Evolutionary conservation across 352 stramenopile genomes (phyloP).

Genomic region (Thraustochytrium striatum): DNA sequence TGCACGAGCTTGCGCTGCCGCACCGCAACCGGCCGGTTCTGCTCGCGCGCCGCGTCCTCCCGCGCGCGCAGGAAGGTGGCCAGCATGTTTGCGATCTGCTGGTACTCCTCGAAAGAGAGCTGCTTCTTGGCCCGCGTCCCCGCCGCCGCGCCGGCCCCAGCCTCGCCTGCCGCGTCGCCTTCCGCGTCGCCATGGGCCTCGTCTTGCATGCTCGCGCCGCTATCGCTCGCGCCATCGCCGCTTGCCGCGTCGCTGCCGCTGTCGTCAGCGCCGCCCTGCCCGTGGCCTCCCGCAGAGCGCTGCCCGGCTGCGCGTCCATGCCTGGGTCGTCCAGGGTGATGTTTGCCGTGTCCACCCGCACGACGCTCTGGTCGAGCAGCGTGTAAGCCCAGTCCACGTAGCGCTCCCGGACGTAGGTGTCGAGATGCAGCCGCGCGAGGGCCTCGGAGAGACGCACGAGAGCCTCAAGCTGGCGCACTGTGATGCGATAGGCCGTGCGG

Average conservation of each 20-base stretch:
- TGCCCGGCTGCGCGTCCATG: slow-evolving; percentile 24
- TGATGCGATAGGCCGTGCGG: slow-evolving; percentile 96
- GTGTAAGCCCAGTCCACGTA: slow-evolving; percentile 94
- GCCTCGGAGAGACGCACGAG: slow-evolving; percentile 96
- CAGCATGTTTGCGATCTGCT: slow-evolving; percentile 71
- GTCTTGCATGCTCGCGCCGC: neutral
- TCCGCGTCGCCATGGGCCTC: neutral
- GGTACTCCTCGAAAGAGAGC: slow-evolving; percentile 76
- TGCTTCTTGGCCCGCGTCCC: neutral
- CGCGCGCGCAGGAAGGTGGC: slow-evolving; percentile 64
- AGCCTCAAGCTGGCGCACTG: slow-evolving; percentile 95
- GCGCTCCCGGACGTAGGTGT: slow-evolving; percentile 74
- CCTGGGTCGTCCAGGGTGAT: slow-evolving; percentile 16
- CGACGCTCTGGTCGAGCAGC: slow-evolving; percentile 95
- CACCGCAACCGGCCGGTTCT: slow-evolving; percentile 59
- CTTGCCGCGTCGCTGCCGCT: neutral
- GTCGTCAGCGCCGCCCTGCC: neutral
- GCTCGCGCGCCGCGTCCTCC: slow-evolving; percentile 24
- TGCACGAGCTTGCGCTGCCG: slow-evolving; percentile 66
- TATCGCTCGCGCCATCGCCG: neutral
- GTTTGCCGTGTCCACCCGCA: slow-evolving; percentile 93
- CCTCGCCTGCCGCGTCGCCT: neutral
- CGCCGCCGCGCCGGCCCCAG: too few species aligned
- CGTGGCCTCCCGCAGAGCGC: neutral
- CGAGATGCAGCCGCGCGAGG: slow-evolving; percentile 88